Evolutionary conservation across 805 yeast species (phyloP), one percentile per base, ranked within the genome.

Genomic region (Geotrichum ghanense): DNA sequence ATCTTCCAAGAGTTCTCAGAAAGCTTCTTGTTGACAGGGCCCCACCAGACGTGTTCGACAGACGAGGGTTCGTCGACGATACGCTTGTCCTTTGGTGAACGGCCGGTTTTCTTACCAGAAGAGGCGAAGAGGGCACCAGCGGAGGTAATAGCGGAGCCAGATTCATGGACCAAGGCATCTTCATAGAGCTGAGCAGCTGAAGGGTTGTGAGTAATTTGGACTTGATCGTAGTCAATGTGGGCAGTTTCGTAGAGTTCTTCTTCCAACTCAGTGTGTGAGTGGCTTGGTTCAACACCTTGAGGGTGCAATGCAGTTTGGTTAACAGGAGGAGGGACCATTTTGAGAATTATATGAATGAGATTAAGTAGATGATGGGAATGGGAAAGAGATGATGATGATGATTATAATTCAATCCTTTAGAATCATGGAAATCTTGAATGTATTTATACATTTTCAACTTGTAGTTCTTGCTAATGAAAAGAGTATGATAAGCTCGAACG

Each of bases 1-100:
- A 90, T 88, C 59, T 79, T 78, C 97, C 97, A 90, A 20, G 96
- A 88, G 64, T 81, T 80, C 69, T 87, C 95, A 50, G 86, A 83
- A 58, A 90, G 89, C 70, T 90, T 85, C 70, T 84, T 87, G 73
- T 90, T 90, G 56, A 90, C 98, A 1, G 97, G 97, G 22, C 98
- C 98, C 98, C 98, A 90, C 98, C 98, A 90, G 58, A 90, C 79
- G 61, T 89, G 72, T 49, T 85, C 75, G 50, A 75, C 69, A 37
- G 96, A 87, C 44, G 92, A 75, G 57, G 78, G 83, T 72, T 92
- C 97, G 60, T 89, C 97, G 52, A 90, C 97, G 65, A 90, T 86
- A 72, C 98, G 84, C 69, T 90, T 90, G 71, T 90, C 98, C 73
- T 84, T 85, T 65, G 98, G 98, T 27, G 97, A 90, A 70, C 98